Evolutionary conservation across 768 basidiomycete species (phyloP), one percentile per base, ranked within the genome.

Genomic region (Panaeolus cyanescens): DNA sequence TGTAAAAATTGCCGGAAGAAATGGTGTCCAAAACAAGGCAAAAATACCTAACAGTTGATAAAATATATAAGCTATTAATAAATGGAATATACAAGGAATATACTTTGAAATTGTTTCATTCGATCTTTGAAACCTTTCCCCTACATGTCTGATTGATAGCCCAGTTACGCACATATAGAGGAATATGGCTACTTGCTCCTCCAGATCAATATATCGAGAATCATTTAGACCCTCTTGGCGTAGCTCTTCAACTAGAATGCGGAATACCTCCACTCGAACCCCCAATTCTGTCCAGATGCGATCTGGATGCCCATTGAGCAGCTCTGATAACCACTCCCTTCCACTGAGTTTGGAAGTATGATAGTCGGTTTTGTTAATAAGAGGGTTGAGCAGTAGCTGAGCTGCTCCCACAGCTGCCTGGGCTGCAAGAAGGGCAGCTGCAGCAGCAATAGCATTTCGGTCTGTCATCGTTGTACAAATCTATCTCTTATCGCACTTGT

Each of bases 21-120:
- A 77, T 55, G 7, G 64, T 57, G 2, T 61, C 20, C n/a, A 75
- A 65, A 39, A 77, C 66, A 25, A 57, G 61, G 20, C 61, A 32
- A 45, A 76, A 76, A 53, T 73, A 74, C 60, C 72, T 76, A 58
- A 50, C 25, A 28, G 37, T 62, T 59, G n/a, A n/a, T n/a, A n/a
- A n/a, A 60, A 60, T 62, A 39, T 28, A 54, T 33, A 50, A 30
- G 34, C 39, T 42, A 37, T n/a, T 3, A 59, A 62, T 60, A 58
- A 15, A 55, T 30, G 32, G 36, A 50, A 55, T 59, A n/a, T 20
- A 42, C 20, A 37, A 20, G 32, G 36, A 39, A 53, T 67, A 65
- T 45, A 65, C 64, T 61, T 59, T 28, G 65, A 59, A 37, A 68
- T 68, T 30, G 62, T 63, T 20, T 67, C 61, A 62, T 56, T 60